Conservation (phyloP, 768 basidiomycete genomes). For the Amanita exitialis region DNA sequence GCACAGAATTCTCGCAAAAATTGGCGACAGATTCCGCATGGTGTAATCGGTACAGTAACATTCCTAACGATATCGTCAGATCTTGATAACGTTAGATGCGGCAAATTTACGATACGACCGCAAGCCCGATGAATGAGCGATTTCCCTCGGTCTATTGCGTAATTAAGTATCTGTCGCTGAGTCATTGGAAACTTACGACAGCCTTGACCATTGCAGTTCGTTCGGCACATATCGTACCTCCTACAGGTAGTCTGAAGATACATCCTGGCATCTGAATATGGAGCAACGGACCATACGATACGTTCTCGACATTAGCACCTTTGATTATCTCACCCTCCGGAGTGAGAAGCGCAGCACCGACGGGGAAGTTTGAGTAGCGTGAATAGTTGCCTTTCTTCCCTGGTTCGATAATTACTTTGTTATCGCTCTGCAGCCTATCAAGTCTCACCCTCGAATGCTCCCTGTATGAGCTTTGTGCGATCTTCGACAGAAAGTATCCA, state of each 20-base stretch:
- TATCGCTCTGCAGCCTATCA: neutral
- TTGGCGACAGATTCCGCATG: conserved; percentile 93
- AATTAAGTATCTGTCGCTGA: neutral
- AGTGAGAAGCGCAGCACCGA: conserved; percentile 79
- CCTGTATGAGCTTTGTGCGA: conserved; percentile 38
- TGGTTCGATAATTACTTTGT: conserved; percentile 16
- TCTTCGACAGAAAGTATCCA: conserved; percentile 19
- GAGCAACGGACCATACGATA: conserved; percentile 65
- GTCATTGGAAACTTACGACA: conserved; percentile 42
- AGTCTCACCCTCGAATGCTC: conserved; percentile 46
- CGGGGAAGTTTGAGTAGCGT: conserved; percentile 87
- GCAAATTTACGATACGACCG: conserved; percentile 61
- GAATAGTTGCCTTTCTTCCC: conserved; percentile 67
- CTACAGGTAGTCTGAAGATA: conserved; percentile 25
- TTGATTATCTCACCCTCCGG: conserved; percentile 63
- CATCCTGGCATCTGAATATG: neutral
- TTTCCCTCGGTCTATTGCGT: conserved; percentile 68
- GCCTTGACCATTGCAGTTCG: conserved; percentile 94
- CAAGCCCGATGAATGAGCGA: conserved; percentile 61
- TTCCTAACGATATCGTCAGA: conserved; percentile 38
- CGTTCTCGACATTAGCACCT: conserved; percentile 93
- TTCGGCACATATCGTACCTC: conserved; percentile 90
- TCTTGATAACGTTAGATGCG: neutral
- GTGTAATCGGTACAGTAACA: conserved; percentile 56
- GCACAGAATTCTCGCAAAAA: conserved; percentile 81